Evolutionary conservation across 1,284 basidiomycete genomes (phyloP), one percentile per base, ranked within the genome.

Genomic region (Leccinum pallidistipes): DNA sequence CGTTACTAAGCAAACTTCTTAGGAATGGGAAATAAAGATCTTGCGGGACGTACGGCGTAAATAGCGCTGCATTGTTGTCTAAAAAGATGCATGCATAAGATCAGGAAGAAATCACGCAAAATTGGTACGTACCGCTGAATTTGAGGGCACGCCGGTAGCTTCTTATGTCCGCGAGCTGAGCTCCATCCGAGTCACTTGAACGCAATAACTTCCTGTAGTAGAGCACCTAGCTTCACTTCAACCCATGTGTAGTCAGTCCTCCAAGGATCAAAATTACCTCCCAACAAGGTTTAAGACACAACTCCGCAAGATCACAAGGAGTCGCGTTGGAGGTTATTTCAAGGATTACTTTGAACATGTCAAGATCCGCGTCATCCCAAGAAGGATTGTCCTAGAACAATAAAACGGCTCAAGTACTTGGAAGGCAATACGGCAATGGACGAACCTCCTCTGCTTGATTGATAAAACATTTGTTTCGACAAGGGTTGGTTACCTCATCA

Each of bases 401-500:
- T 11, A 32, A 45, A 6, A 32, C 38, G 10, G 16, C 11, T 16
- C 64, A 21, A 64, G 53, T 16, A 7, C 18, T 7, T 7, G 16
- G 4, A 16, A 56, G n/a, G 14, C 8, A 38, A 43, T 4, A 51
- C 18, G 36, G 32, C 51, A 45, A 29, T 5, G 7, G 12, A 60
- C 62, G 32, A 56, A 73, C 75, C 64, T 66, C 43, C 34, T 59
- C 45, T 31, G 53, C 61, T 16, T 66, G 65, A 16, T 59, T 63
- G 21, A 82, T 57, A 65, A 82, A 81, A 61, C 81, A 84, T 21
- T 74, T 68, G 8, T 64, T 57, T 27, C 73, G 72, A 64, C 82
- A 84, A 10, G 79, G 70, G 9, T 60, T 60, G 8, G 67, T 51
- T 5, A 71, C 64, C 3, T 64, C 63, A 24, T 66, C 57, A 18